Conservation (phyloP, 495 filamentous ascomycete species). For the Cercophora scortea region DNA sequence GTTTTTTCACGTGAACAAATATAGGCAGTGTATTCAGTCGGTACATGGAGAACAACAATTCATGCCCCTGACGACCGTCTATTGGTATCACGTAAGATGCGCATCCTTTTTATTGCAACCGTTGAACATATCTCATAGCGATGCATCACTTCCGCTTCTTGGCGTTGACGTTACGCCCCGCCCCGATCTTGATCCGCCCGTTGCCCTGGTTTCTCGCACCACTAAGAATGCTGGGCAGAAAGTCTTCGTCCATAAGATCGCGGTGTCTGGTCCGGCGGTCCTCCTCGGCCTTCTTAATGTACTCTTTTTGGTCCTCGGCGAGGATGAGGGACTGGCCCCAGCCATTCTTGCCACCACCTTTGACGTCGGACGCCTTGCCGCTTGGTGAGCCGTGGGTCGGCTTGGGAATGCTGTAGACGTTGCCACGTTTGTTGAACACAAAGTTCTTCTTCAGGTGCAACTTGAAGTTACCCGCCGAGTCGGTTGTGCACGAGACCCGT, state of each 20-base stretch:
- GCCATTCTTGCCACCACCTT: conserved; percentile 75
- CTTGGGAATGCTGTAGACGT: conserved; percentile 85
- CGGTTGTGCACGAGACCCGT: conserved; percentile 77
- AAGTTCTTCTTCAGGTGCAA: conserved; percentile 91
- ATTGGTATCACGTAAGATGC: not conserved
- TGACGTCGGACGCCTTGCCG: conserved; percentile 55
- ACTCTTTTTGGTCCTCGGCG: conserved; percentile 96
- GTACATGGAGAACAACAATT: no score
- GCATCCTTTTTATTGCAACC: not conserved
- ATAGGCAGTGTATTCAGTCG: no score
- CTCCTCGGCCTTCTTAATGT: conserved; percentile 52
- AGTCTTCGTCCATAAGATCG: conserved; percentile 93
- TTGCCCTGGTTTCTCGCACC: conserved; percentile 60
- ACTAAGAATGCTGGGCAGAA: conserved; percentile 76
- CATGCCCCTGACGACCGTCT: not conserved
- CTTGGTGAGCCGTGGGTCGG: conserved; percentile 71
- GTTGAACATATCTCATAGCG: not conserved
- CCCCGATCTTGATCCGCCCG: conserved; percentile 70
- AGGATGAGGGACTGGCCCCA: conserved; percentile 79
- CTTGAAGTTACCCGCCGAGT: conserved; percentile 69
- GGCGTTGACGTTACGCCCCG: conserved; percentile 80
- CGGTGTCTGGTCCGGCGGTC: conserved; percentile 59
- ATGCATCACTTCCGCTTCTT: conserved; percentile 43
- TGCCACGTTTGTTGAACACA: conserved; percentile 90
- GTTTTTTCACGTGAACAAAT: no score